Conservation (phyloP, 768 basidiomycete species). For the Boletus rubescentipes region DNA sequence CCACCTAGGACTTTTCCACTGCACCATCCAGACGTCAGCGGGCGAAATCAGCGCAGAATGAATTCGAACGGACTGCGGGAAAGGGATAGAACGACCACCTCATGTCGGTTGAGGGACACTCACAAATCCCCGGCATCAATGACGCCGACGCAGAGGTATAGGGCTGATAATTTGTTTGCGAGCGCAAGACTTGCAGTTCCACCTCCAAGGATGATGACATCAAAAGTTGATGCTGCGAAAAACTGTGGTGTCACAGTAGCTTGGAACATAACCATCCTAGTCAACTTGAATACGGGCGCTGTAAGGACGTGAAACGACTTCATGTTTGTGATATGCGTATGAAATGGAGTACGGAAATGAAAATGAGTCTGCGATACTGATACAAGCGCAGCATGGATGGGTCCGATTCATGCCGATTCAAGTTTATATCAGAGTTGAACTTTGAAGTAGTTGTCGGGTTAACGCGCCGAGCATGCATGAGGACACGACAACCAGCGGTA, state of each 20-base stretch:
- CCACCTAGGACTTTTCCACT: conserved; percentile 4
- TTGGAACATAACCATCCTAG: no score
- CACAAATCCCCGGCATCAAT: background rate
- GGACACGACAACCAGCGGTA: background rate
- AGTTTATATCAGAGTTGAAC: no score
- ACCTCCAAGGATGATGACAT: no score
- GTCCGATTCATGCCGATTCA: no score
- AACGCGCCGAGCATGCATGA: background rate
- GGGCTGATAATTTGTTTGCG: no score
- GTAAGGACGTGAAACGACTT: background rate
- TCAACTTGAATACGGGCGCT: background rate
- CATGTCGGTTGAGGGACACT: background rate
- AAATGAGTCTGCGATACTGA: no score
- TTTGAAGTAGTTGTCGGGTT: background rate
- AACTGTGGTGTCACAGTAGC: no score
- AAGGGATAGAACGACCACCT: background rate
- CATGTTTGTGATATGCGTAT: background rate
- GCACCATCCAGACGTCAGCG: background rate
- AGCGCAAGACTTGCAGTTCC: no score
- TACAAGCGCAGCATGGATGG: no score
- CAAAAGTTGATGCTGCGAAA: no score
- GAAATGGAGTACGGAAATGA: background rate
- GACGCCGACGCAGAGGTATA: background rate
- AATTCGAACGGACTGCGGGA: background rate
- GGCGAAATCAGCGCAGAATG: background rate